Percentiles rank a stretch among this genome's conserved stretches.
Evolutionary conservation across 768 basidiomycete genomes (phyloP).

Genomic region (Fibroporia radiculosa): DNA sequence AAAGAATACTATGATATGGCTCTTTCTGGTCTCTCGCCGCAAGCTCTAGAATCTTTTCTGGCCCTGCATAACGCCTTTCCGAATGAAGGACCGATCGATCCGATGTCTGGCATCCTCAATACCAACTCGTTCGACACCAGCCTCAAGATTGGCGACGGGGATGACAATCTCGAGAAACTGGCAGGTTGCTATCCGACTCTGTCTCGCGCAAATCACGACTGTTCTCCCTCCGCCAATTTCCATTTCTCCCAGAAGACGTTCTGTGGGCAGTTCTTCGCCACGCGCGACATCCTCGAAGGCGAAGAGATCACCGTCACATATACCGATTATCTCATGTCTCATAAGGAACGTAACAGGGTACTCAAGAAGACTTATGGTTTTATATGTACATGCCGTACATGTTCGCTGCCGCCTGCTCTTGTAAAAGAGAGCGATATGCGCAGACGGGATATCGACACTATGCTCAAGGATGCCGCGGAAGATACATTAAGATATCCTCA

Average conservation of each 20-base stretch:
- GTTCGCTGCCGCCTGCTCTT: background rate
- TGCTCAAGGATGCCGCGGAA: background rate
- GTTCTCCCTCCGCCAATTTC: background rate
- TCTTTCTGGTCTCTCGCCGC: background rate
- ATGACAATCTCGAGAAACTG: background rate
- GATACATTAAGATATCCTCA: background rate
- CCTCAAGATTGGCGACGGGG: background rate
- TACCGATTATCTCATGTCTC: background rate
- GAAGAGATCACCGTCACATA: constrained; percentile 6
- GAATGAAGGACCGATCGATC: background rate
- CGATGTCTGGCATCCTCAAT: background rate
- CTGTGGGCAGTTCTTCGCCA: background rate
- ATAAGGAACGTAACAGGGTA: background rate
- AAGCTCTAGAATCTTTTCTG: background rate
- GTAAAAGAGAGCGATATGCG: background rate
- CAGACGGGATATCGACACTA: background rate
- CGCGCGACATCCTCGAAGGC: background rate
- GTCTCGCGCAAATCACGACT: background rate
- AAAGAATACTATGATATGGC: background rate
- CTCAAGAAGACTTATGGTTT: background rate
- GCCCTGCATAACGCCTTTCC: background rate
- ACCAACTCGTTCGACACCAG: background rate
- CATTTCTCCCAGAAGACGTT: background rate
- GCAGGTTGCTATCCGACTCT: background rate
- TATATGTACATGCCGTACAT: background rate